Conservation (phyloP, 176 grass and related monocot genomes). For the Cenchrus fungigraminus region DNA sequence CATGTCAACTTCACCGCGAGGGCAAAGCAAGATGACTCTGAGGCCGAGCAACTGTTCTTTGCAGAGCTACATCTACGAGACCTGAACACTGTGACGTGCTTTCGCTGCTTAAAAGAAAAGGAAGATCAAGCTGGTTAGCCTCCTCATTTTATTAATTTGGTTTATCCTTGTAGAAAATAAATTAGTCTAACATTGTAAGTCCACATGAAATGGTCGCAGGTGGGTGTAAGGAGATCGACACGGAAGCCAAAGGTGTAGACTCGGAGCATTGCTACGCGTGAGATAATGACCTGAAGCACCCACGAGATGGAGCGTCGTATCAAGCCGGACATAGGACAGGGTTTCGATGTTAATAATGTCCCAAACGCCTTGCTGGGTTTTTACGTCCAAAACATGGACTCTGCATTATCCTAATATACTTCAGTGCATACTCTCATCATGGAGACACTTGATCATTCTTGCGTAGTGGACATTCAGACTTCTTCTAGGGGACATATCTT, state of each 20-base stretch:
- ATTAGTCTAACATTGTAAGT: not conserved
- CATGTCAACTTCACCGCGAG: constrained; percentile 20
- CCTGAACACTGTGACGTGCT: not conserved
- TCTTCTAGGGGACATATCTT: no score
- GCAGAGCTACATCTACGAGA: not conserved
- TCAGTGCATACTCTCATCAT: no score
- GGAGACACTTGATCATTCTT: no score
- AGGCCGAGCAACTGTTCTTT: constrained; percentile 4
- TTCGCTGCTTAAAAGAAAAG: not conserved
- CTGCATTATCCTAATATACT: no score
- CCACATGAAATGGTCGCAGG: not conserved
- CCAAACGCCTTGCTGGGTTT: no score
- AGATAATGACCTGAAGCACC: not conserved
- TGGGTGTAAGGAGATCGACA: not conserved
- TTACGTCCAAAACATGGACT: no score
- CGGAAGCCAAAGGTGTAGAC: not conserved
- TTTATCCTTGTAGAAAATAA: not conserved
- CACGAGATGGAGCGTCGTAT: not conserved
- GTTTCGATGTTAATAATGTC: no score
- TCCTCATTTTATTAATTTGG: not conserved
- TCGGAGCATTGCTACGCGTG: not conserved
- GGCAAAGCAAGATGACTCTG: not conserved
- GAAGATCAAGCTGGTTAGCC: not conserved
- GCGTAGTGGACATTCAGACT: no score
- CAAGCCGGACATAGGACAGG: not conserved